Evolutionary conservation across 805 yeast species (phyloP).

Genomic region (Hanseniaspora occidentalis): DNA sequence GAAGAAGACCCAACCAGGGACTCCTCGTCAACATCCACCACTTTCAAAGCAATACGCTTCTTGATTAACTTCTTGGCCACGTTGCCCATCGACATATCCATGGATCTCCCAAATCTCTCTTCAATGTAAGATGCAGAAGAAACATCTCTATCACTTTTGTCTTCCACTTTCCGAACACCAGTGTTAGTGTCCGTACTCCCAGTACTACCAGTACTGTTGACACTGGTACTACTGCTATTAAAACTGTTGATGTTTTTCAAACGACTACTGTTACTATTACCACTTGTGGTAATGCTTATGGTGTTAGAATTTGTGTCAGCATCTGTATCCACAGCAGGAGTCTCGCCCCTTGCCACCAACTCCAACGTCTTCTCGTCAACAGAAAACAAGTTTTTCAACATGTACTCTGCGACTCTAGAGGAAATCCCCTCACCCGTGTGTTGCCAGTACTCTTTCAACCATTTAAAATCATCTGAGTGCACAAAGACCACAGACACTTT

Average conservation of each 20-base stretch:
- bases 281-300: not conserved
- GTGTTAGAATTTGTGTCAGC: not conserved
- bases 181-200: not conserved
- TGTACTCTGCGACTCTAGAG: slow-evolving; percentile 79
- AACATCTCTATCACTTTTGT: not conserved
- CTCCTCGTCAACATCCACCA: slow-evolving; percentile 29
- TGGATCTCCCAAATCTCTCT: slow-evolving; percentile 80
- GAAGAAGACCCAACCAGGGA: too few species aligned
- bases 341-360: slow-evolving; percentile 1
- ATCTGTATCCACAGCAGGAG: not conserved
- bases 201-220: too few species aligned
- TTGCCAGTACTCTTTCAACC: slow-evolving; percentile 90
- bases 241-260: not conserved
- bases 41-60: slow-evolving; percentile 60
- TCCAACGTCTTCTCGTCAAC: slow-evolving; percentile 20
- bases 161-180: not conserved
- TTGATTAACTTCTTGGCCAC: slow-evolving; percentile 67
- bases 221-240: not conserved
- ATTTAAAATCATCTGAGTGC: slow-evolving; percentile 40
- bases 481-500: slow-evolving; percentile 72
- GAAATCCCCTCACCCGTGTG: slow-evolving; percentile 96
- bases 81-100: slow-evolving; percentile 62
- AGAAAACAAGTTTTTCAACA: slow-evolving; percentile 44
- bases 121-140: slow-evolving; percentile 32
- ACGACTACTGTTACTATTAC: too few species aligned